Percentiles rank a stretch among this genome's conserved stretches.
phyloP scores from a whole-genome alignment of 345 rosid species.

The Raphanus raphanistrum region DNA sequence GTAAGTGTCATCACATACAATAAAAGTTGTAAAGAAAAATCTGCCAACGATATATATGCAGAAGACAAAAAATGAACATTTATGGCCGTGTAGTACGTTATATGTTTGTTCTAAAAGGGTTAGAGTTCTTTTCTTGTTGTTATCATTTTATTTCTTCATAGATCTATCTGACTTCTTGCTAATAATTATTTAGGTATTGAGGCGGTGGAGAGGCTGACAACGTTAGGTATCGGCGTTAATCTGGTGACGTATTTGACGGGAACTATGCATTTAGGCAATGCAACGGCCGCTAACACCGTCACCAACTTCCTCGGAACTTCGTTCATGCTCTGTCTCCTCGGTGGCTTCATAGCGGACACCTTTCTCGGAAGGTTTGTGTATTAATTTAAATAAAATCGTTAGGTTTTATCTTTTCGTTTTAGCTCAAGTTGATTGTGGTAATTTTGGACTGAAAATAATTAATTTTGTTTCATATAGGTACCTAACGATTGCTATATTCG shows the following conservation, averaged over 20 bases:
- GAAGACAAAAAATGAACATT: neutral
- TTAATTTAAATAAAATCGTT: neutral
- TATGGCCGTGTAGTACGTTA: neutral
- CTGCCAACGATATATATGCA: neutral
- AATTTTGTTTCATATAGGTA: constrained; percentile 48
- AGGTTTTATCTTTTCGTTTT: neutral
- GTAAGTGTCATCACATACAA: constrained; percentile 38
- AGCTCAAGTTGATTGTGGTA: neutral
- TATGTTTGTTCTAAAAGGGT: neutral
- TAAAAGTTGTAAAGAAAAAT: neutral
- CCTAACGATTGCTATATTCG: constrained; percentile 84
- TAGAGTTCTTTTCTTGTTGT: neutral
- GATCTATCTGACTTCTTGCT: neutral
- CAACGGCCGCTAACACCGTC: constrained; percentile 78
- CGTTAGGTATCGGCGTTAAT: constrained; percentile 90
- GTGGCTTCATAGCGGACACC: constrained; percentile 93
- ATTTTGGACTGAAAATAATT: neutral
- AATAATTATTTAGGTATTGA: constrained; percentile 54
- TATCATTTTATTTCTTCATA: neutral
- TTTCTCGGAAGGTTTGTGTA: constrained; percentile 78
- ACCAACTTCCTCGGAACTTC: constrained; percentile 96
- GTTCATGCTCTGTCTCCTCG: constrained; percentile 90
- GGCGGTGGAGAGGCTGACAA: constrained; percentile 87
- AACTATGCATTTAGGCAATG: constrained; percentile 90
- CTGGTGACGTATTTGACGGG: constrained; percentile 88